Evolutionary conservation across 352 stramenopile species (phyloP).

Genomic region (Pythium rishiriense): DNA sequence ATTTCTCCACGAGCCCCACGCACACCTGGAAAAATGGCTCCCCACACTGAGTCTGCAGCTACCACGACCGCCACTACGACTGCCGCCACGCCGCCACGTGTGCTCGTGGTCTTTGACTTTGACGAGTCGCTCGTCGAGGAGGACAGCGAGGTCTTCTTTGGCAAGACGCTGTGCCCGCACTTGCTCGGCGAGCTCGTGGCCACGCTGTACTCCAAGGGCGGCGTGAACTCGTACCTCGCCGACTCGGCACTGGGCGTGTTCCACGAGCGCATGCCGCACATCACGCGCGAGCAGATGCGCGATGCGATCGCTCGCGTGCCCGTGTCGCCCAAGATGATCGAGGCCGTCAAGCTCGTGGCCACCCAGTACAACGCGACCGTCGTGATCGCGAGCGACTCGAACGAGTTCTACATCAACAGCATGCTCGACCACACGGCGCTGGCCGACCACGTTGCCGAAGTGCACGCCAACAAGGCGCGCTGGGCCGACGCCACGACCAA

Average conservation of each 20-base stretch:
- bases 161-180: constrained; percentile 32
- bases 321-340: constrained; percentile 40
- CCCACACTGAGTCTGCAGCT: neutral
- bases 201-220: constrained; percentile 1
- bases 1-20: neutral
- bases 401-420: constrained; percentile 32
- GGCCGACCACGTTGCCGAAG: constrained; percentile 17
- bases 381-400: constrained; percentile 34
- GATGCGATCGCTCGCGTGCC: constrained; percentile 7
- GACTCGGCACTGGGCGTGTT: constrained; percentile 37
- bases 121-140: constrained; percentile 36
- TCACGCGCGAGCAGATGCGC: constrained; percentile 27
- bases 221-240: constrained; percentile 28
- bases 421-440: constrained; percentile 25
- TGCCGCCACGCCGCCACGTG: neutral
- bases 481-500: constrained; percentile 18
- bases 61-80: neutral
- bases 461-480: constrained; percentile 26
- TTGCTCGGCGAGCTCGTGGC: constrained; percentile 28
- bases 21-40: neutral
- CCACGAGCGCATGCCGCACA: constrained; percentile 15
- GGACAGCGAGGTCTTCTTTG: constrained; percentile 32
- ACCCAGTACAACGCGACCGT: constrained; percentile 21
- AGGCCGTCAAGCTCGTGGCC: constrained; percentile 36
- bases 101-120: constrained; percentile 39